These are phyloP conservation scores for Suillus weaverae DNA, from an alignment of 768 basidiomycete species.

Conservation along the genomic window DNA sequence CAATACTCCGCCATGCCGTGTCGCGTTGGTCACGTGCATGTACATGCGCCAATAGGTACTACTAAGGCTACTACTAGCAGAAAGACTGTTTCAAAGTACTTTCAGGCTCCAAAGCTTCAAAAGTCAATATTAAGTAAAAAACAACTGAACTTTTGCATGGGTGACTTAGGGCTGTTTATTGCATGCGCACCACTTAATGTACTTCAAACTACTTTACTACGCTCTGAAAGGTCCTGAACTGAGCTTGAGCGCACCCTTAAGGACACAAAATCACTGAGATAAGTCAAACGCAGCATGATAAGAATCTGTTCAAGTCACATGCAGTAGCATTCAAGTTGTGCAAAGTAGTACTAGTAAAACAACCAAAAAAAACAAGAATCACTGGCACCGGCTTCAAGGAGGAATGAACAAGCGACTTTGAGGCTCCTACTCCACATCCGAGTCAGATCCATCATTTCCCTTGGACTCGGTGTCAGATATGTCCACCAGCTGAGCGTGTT, in stretches of 20 bases:
- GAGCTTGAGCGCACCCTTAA: not conserved
- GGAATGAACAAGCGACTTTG: not conserved
- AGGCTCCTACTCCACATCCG: not conserved
- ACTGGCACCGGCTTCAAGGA: not conserved
- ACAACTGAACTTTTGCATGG: too few species aligned
- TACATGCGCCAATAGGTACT: too few species aligned
- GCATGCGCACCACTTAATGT: not conserved
- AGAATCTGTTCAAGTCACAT: not conserved
- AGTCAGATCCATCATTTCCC: not conserved
- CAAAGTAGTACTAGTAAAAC: not conserved
- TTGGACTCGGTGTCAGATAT: not conserved
- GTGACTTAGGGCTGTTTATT: too few species aligned
- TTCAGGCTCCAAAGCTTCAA: too few species aligned
- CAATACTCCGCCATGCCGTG: too few species aligned
- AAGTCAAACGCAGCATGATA: not conserved
- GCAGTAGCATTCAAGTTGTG: too few species aligned
- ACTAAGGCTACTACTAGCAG: too few species aligned
- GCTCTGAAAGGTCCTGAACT: not conserved
- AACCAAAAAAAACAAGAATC: not conserved
- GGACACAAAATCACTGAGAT: not conserved
- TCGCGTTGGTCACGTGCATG: too few species aligned
- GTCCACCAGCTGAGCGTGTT: not conserved
- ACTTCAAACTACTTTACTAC: not conserved
- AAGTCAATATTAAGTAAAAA: too few species aligned
- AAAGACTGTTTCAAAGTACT: too few species aligned